Evolutionary conservation across 2,329 filamentous ascomycete genomes (phyloP).

Genomic region (Trichoderma oligosporum): DNA sequence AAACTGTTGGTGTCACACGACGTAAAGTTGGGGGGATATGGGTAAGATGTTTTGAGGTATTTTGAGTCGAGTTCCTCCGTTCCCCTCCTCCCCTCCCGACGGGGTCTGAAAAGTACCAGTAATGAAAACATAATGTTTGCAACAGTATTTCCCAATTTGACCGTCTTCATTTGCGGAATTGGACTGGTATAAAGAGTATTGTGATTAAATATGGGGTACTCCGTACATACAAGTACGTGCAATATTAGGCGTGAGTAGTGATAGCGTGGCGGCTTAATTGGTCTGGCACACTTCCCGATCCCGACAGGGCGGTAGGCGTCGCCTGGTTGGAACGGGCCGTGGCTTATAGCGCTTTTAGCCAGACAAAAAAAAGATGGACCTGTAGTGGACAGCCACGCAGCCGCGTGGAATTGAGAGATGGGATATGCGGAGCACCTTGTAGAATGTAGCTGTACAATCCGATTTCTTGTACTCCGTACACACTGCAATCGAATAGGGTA

Average conservation of each 20-base stretch:
- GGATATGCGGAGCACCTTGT: slow-evolving; percentile 8
- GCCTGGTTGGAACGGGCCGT: slow-evolving; percentile 18
- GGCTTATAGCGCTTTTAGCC: slow-evolving; percentile 3
- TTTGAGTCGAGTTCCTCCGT: no score
- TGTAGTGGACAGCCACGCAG: slow-evolving; percentile 16
- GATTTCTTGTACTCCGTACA: no score
- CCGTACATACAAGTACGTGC: not conserved
- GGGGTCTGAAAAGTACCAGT: not conserved
- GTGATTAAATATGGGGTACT: not conserved
- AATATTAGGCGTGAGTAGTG: not conserved
- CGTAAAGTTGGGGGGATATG: not conserved
- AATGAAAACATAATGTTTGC: not conserved
- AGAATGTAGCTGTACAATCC: no score
- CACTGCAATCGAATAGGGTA: not conserved
- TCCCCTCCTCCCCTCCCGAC: not conserved
- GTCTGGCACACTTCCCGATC: slow-evolving; percentile 5
- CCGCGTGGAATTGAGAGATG: not conserved
- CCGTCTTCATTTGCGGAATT: not conserved
- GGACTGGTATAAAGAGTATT: not conserved
- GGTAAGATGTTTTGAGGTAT: slow-evolving; percentile 3
- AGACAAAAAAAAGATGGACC: slow-evolving; percentile 7
- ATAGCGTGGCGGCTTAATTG: slow-evolving; percentile 3
- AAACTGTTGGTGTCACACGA: slow-evolving; percentile 8
- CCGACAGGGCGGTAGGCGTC: slow-evolving; percentile 17
- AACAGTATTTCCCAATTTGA: not conserved